Conservation (phyloP, 2,329 filamentous ascomycete genomes). For the Kalmusia sp. region DNA sequence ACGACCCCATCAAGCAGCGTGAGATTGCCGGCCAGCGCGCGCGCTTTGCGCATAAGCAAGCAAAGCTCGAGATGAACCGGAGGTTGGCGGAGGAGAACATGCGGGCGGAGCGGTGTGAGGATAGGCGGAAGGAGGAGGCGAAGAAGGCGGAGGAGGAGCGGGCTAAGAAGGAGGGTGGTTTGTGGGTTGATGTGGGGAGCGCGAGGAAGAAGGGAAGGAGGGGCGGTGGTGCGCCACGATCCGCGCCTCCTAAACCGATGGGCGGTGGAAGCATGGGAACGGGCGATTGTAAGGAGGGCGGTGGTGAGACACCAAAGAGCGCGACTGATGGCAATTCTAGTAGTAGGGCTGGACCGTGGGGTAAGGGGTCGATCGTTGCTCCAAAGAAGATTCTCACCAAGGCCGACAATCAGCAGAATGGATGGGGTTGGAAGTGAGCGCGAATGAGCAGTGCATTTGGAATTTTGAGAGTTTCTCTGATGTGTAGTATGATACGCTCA, state of each 20-base stretch:
- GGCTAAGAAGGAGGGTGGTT: not conserved
- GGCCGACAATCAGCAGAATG: not conserved
- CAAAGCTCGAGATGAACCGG: not conserved
- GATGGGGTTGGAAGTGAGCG: conserved; percentile 3
- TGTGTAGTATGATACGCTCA: not conserved
- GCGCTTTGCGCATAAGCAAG: not conserved
- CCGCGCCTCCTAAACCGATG: too few species aligned
- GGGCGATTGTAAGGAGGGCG: not conserved
- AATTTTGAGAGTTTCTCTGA: too few species aligned
- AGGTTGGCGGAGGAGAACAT: not conserved
- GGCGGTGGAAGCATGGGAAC: not conserved
- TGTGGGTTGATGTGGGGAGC: conserved; percentile 3
- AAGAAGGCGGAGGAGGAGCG: not conserved
- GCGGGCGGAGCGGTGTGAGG: not conserved
- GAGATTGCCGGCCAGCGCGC: too few species aligned
- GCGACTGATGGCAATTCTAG: not conserved
- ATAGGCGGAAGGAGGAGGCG: not conserved
- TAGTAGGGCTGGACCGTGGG: not conserved
- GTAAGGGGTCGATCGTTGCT: not conserved
- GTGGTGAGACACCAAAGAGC: not conserved
- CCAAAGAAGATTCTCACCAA: not conserved
- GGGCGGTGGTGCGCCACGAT: too few species aligned
- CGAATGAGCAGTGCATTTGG: too few species aligned
- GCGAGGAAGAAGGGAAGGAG: conserved; percentile 8
- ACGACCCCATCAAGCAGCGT: too few species aligned